Evolutionary conservation across 257 asterid genomes (phyloP).

Genomic region (Salvia splendens): DNA sequence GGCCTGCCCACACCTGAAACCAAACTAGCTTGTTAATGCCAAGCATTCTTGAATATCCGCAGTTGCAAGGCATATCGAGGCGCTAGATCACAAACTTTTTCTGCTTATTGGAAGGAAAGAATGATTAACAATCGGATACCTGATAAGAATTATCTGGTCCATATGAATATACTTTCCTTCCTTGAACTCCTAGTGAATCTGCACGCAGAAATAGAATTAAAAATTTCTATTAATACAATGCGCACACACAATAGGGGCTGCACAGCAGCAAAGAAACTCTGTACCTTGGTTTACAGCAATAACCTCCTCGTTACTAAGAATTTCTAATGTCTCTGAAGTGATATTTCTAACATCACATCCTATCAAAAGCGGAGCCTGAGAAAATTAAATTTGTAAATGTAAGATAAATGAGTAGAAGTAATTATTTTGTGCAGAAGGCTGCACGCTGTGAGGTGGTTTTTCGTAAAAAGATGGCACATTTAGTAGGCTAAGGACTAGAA

Average conservation of each 20-base stretch:
- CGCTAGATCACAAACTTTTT: neutral
- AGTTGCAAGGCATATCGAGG: neutral
- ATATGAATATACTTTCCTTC: constrained; percentile 65
- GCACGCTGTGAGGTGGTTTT: neutral
- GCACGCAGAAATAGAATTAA: constrained; percentile 33
- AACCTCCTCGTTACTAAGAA: constrained; percentile 79
- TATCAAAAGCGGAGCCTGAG: constrained; percentile 84
- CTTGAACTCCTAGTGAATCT: constrained; percentile 95
- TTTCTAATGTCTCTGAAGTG: constrained; percentile 67
- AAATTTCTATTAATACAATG: neutral
- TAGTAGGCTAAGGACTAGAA: constrained; percentile 5
- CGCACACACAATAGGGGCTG: neutral
- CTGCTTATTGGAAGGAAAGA: neutral
- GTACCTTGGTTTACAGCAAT: constrained; percentile 91
- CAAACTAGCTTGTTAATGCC: constrained; percentile 9
- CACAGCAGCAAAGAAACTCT: neutral
- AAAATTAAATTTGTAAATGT: constrained; percentile 4
- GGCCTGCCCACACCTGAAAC: constrained; percentile 95
- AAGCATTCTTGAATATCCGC: neutral
- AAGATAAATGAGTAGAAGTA: neutral
- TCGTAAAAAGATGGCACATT: neutral
- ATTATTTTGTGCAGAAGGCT: neutral
- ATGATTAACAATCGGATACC: constrained; percentile 38
- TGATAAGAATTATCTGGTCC: constrained; percentile 68
- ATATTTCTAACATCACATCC: constrained; percentile 96